Conservation (phyloP, 148 eudicot species). For the Simmondsia chinensis region DNA sequence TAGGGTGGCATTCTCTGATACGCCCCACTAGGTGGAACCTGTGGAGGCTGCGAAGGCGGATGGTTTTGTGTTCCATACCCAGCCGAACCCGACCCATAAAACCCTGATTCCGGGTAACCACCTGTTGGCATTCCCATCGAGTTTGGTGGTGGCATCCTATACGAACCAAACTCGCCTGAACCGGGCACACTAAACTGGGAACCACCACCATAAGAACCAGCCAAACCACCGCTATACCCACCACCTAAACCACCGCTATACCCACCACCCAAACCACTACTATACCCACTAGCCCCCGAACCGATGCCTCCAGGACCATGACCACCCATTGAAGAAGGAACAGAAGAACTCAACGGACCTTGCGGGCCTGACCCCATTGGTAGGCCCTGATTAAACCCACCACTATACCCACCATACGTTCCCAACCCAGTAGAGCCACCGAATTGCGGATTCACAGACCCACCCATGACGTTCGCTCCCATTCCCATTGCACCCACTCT, state of each 20-base stretch:
- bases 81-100: slow-evolving; percentile 37
- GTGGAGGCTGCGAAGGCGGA: slow-evolving; percentile 48
- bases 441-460: slow-evolving; percentile 26
- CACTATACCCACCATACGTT: slow-evolving; percentile 22
- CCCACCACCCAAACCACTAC: slow-evolving; percentile 26
- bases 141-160: slow-evolving; percentile 56
- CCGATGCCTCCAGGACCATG: slow-evolving; percentile 17
- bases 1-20: slow-evolving; percentile 72
- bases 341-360: slow-evolving; percentile 8
- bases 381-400: slow-evolving; percentile 20
- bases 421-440: slow-evolving; percentile 20
- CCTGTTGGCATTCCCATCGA: slow-evolving; percentile 37
- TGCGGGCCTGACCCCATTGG: slow-evolving; percentile 33
- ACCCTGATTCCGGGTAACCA: slow-evolving; percentile 52
- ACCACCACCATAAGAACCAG: slow-evolving; percentile 50
- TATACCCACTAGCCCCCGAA: slow-evolving; percentile 39
- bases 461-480: slow-evolving; percentile 12
- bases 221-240: slow-evolving; percentile 26
- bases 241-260: slow-evolving; percentile 28
- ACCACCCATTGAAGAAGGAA: slow-evolving; percentile 10
- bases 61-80: slow-evolving; percentile 41
- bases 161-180: slow-evolving; percentile 38
- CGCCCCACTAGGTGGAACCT: slow-evolving; percentile 68
- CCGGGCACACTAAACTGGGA: slow-evolving; percentile 34
- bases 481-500: slow-evolving; percentile 17